These are phyloP conservation scores for Obelidium mucronatum DNA, from an alignment of 192 early-diverging fungal genomes.

Conservation along the genomic window DNA sequence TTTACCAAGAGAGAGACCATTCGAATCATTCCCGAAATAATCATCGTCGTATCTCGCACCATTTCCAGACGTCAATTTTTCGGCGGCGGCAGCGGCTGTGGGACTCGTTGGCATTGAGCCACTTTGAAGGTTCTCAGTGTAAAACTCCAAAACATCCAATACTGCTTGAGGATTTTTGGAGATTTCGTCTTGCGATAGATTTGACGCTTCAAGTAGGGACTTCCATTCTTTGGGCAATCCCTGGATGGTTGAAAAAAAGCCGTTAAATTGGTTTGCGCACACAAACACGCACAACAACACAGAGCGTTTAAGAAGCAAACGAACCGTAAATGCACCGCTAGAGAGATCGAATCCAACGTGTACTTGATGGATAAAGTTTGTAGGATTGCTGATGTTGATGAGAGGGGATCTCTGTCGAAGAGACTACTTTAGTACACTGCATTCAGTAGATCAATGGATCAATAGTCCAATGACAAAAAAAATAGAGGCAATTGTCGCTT, in stretches of 20 bases:
- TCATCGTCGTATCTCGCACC: slow-evolving; percentile 6
- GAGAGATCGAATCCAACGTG: slow-evolving; percentile 67
- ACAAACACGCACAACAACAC: background rate
- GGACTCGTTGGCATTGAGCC: slow-evolving; percentile 13
- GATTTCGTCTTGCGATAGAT: slow-evolving; percentile 97
- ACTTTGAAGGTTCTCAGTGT: slow-evolving; percentile 76
- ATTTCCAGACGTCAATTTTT: background rate
- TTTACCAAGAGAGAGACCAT: background rate
- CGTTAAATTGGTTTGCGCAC: background rate
- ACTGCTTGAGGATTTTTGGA: slow-evolving; percentile 98
- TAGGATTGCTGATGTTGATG: slow-evolving; percentile 77
- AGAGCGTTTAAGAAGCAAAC: no score
- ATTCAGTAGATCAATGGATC: no score
- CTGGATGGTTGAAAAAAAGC: slow-evolving; percentile 36
- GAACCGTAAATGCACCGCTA: slow-evolving; percentile 57
- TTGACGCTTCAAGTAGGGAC: slow-evolving; percentile 88
- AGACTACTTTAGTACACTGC: no score
- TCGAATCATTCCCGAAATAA: background rate
- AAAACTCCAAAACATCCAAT: slow-evolving; percentile 96
- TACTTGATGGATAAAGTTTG: slow-evolving; percentile 86
- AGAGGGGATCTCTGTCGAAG: slow-evolving; percentile 78
- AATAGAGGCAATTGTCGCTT: no score
- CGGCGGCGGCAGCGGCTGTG: slow-evolving; percentile 1
- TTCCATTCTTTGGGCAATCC: slow-evolving; percentile 97
- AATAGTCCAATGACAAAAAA: no score